Evolutionary conservation across 2,329 filamentous ascomycete genomes (phyloP), one percentile per base, ranked within the genome.

Genomic region (Claviceps monticola): DNA sequence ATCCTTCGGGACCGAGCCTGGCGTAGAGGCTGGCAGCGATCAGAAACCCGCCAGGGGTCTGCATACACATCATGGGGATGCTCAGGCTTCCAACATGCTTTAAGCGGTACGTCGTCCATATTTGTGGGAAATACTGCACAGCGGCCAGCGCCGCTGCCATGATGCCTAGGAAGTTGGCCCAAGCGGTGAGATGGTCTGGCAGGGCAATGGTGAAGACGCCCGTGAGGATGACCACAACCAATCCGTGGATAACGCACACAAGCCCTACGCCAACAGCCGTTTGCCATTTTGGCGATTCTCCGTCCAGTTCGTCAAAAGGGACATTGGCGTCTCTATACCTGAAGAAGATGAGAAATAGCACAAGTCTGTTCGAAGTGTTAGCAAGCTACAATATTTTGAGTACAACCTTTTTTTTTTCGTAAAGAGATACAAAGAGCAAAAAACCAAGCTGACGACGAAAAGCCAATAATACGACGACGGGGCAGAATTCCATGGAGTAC

Each of bases 61-160:
- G 93, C 37, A 98, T 95, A 64, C 86, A 86, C 90, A 98, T 97
- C 85, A 96, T 97, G 4, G 88, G 84, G 52, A 98, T 93, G 62
- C 88, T 95, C 60, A 98, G 71, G 65, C 89, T 95, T 51, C 89
- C 89, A 2, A 95, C 85, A 60, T 90, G 84, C 64, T 91, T 86
- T 53, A 96, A 73, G 50, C 74, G 78, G 69, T 87, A 94, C 0
- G 93, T 98, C 50, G 86, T 96, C 71, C 83, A 89, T 57, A 98
- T 95, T 69, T 98, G 93, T 0, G 93, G 93, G 16, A 98, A 73
- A 67, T 97, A 98, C 69, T 98, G 93, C 21, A 97, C 78, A 0
- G 80, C 84, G 0, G 93, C 87, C 5, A 98, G 79, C 1, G 80
- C 68, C 0, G 88, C 86, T 17, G 88, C 82, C 64, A 87, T 79